Evolutionary conservation across 2,329 filamentous ascomycete species (phyloP).

Genomic region (Pestalotiopsis fici): DNA sequence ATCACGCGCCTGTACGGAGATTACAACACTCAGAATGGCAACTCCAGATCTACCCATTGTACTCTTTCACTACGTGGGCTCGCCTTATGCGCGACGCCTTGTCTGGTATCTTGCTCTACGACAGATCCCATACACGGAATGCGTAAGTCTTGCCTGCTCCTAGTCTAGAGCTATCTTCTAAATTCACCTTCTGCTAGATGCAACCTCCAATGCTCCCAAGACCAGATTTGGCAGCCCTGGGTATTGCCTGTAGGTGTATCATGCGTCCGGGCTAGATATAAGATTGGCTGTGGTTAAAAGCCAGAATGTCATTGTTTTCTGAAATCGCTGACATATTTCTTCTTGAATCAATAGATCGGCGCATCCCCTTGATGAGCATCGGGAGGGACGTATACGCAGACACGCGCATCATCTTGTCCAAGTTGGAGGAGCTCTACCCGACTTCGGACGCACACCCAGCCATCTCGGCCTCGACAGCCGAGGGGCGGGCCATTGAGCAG

Average conservation of each 20-base stretch:
- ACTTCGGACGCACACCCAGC: constrained; percentile 36
- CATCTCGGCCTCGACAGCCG: constrained; percentile 32
- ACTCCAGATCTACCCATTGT: constrained; percentile 43
- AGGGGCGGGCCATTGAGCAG: constrained; percentile 49
- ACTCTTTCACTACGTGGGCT: constrained; percentile 67
- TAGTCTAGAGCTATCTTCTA: not conserved
- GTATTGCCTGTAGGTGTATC: constrained; percentile 46
- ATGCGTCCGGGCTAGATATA: not conserved
- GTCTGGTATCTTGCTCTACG: constrained; percentile 70
- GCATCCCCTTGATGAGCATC: constrained; percentile 69
- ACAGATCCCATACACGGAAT: constrained; percentile 67
- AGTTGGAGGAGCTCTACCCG: constrained; percentile 60
- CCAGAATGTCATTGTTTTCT: not conserved
- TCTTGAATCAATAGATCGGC: constrained; percentile 46
- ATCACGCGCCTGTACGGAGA: not conserved
- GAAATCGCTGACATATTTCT: not conserved
- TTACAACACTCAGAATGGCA: constrained; percentile 7
- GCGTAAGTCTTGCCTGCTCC: constrained; percentile 48
- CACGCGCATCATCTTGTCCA: constrained; percentile 66
- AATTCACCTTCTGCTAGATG: constrained; percentile 42
- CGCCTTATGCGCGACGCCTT: constrained; percentile 64
- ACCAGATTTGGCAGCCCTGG: constrained; percentile 62
- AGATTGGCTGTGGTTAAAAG: not conserved
- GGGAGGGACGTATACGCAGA: constrained; percentile 70
- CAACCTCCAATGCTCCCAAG: constrained; percentile 69